These are phyloP conservation scores for Cinchona pubescens DNA, from an alignment of 257 asterid genomes.

Conservation along the genomic window DNA sequence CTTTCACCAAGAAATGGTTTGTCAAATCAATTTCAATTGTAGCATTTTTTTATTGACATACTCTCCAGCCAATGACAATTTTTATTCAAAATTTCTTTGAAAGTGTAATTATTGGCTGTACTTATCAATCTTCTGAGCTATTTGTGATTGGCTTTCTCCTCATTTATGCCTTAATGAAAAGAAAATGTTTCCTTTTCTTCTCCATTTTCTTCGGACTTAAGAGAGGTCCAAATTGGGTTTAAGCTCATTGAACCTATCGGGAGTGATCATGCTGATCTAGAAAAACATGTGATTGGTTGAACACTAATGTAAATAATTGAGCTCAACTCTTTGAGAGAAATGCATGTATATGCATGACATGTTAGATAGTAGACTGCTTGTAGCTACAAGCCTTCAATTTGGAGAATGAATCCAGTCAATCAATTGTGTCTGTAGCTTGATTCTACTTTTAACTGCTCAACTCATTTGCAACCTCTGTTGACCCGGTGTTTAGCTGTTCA, in stretches of 20 bases:
- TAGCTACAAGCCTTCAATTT: background rate
- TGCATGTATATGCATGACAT: background rate
- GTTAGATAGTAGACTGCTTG: background rate
- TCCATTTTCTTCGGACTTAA: background rate
- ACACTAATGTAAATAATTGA: background rate
- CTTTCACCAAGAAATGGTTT: background rate
- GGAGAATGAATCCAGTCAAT: background rate
- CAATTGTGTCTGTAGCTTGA: background rate
- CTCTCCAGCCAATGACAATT: background rate
- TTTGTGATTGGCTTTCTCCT: background rate
- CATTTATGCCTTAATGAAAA: too few species aligned
- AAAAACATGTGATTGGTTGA: background rate
- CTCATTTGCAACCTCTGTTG: slow-evolving; percentile 1
- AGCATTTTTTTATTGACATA: background rate
- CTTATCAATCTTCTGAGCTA: background rate
- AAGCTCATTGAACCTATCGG: background rate
- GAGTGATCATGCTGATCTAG: background rate
- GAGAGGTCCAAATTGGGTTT: background rate
- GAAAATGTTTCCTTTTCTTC: background rate
- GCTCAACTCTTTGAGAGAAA: background rate
- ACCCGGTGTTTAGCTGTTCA: background rate
- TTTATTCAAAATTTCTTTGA: background rate
- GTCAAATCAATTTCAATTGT: too few species aligned
- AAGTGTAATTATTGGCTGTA: background rate
- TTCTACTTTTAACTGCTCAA: background rate